Conservation (phyloP, 148 eudicot species). For the Nepenthes gracilis region DNA sequence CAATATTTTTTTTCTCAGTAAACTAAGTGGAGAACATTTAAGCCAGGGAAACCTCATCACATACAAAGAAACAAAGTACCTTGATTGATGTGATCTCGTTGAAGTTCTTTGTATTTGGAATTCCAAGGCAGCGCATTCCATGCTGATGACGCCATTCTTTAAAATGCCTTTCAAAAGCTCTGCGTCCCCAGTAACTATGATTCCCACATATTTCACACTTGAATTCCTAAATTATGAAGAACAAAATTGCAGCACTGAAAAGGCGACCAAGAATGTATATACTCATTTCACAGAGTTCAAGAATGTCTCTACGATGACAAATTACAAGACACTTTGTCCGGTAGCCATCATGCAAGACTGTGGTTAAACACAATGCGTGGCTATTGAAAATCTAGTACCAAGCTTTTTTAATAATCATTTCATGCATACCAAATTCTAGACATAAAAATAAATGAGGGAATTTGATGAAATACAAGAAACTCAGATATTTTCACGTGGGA, state of each 20-base stretch:
- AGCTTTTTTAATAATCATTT: no score
- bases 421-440: no score
- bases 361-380: not conserved
- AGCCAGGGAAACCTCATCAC: not conserved
- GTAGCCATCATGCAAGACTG: no score
- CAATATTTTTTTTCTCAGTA: not conserved
- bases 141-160: constrained; percentile 98
- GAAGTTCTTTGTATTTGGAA: constrained; percentile 95
- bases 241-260: constrained; percentile 6
- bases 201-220: constrained; percentile 98
- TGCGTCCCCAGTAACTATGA: constrained; percentile 95
- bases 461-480: no score
- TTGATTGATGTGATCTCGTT: constrained; percentile 91
- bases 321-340: not conserved
- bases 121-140: constrained; percentile 98
- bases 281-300: not conserved
- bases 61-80: constrained; percentile 21
- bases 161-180: constrained; percentile 96
- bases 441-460: no score
- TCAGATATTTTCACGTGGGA: no score
- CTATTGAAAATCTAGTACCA: no score
- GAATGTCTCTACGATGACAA: not conserved
- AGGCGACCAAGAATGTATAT: not conserved
- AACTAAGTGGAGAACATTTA: not conserved
- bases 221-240: constrained; percentile 52